Evolutionary conservation across 208 protist species (phyloP).

Genomic region (Leishmania arabica): DNA sequence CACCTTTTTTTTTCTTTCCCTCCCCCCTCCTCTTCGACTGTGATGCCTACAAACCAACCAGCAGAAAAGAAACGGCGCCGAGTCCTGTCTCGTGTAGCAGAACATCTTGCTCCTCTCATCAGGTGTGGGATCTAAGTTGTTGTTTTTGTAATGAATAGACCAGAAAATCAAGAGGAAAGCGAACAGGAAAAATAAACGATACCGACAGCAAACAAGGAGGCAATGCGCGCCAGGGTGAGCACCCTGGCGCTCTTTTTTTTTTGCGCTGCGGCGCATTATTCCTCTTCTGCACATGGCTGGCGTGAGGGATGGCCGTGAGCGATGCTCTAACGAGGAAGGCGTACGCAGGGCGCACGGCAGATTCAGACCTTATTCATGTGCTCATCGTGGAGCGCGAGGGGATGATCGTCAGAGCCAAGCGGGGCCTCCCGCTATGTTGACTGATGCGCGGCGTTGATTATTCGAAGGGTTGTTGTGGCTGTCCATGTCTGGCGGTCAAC

Average conservation of each 20-base stretch:
- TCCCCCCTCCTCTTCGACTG: too few species aligned
- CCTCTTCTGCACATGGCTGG: neutral
- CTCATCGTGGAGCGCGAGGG: neutral
- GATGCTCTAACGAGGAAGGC: neutral
- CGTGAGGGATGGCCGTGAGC: neutral
- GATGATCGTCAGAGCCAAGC: neutral
- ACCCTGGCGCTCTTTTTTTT: neutral
- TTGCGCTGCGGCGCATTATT: neutral
- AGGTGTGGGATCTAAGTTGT: neutral
- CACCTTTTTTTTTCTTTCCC: neutral
- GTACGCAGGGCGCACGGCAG: neutral
- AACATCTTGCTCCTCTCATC: neutral
- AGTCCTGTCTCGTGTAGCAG: neutral
- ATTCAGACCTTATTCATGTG: neutral
- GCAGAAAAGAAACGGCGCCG: neutral
- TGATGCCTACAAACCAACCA: neutral
- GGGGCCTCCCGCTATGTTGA: neutral
- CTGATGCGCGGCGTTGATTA: neutral
- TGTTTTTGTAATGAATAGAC: too few species aligned
- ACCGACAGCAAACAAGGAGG: neutral
- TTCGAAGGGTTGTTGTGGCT: neutral
- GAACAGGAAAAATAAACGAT: neutral
- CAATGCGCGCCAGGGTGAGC: neutral
- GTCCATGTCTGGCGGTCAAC: neutral
- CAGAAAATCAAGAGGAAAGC: constrained; percentile 1